Conservation (phyloP, 2,329 filamentous ascomycete species). For the Sclerotinia minor region DNA sequence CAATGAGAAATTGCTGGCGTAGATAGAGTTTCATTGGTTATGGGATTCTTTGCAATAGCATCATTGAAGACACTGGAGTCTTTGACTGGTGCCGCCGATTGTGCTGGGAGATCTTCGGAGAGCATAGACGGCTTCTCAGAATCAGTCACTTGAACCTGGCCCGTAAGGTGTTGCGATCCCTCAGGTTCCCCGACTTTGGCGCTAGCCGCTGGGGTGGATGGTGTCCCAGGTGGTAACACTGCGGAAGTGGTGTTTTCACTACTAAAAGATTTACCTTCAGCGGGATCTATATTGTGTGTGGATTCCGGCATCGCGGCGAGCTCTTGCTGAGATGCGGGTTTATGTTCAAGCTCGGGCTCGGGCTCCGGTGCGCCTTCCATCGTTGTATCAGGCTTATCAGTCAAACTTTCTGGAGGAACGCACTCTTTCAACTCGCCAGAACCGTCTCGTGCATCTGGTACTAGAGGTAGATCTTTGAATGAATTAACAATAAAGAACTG, state of each 20-base stretch:
- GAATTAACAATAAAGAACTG: slow-evolving; percentile 30
- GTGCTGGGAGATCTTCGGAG: not conserved
- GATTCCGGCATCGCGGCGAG: not conserved
- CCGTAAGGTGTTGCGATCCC: not conserved
- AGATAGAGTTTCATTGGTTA: not conserved
- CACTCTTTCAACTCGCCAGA: not conserved
- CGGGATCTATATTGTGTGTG: not conserved
- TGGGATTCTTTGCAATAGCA: not conserved
- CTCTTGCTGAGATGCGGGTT: not conserved
- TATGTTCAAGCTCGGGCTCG: not conserved
- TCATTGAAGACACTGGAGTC: not conserved
- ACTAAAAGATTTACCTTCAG: not conserved
- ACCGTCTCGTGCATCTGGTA: slow-evolving; percentile 4
- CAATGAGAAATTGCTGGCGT: not conserved
- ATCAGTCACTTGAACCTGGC: not conserved
- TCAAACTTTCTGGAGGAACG: not conserved
- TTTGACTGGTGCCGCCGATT: not conserved
- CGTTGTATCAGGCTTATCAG: not conserved
- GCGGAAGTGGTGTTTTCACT: not conserved
- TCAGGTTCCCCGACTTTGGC: not conserved
- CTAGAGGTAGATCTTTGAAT: slow-evolving; percentile 27
- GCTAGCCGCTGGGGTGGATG: not conserved
- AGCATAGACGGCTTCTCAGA: not conserved
- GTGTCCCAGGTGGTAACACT: not conserved
- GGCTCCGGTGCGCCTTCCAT: not conserved